A percentile compares a stretch with the other conserved stretches of the same genome.
Evolutionary conservation across 768 basidiomycete genomes (phyloP).

Genomic region (Collybiopsis confluens): DNA sequence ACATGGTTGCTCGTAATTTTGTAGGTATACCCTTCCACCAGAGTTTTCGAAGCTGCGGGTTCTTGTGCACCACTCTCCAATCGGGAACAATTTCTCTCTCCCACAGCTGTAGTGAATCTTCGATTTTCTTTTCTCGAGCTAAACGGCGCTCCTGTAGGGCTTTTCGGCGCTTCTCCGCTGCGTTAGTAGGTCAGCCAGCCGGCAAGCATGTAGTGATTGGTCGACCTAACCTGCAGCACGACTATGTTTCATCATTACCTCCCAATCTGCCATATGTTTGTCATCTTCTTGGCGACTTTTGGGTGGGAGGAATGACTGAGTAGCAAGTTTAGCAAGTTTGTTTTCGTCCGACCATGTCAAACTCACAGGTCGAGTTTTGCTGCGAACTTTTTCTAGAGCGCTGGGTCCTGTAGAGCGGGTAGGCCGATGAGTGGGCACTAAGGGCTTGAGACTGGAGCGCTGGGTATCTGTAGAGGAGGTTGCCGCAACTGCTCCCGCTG

Average conservation of each 20-base stretch:
- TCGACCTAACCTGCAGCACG: constrained; percentile 56
- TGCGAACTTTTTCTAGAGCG: constrained; percentile 71
- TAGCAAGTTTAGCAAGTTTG: too few relatives aligned
- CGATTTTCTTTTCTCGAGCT: constrained; percentile 61
- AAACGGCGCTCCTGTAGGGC: constrained; percentile 59
- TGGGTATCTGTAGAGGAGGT: background rate
- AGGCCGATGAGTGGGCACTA: constrained; percentile 30
- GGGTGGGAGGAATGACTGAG: constrained; percentile 65
- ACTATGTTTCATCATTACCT: constrained; percentile 83
- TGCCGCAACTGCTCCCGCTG: constrained; percentile 14
- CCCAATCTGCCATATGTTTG: constrained; percentile 84
- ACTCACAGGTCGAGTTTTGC: constrained; percentile 67
- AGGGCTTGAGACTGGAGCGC: background rate
- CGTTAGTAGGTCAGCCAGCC: constrained; percentile 4
- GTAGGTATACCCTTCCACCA: constrained; percentile 92
- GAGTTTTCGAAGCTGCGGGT: constrained; percentile 58
- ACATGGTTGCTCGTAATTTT: constrained; percentile 73
- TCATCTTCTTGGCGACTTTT: constrained; percentile 73
- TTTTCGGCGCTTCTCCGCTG: constrained; percentile 70
- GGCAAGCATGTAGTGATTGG: constrained; percentile 1
- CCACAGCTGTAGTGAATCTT: constrained; percentile 71
- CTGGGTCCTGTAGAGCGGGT: constrained; percentile 64
- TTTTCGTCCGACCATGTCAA: too few relatives aligned
- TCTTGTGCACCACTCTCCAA: constrained; percentile 71
- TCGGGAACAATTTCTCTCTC: constrained; percentile 77